Evolutionary conservation across 257 asterid species (phyloP).

Genomic region (Rauvolfia tetraphylla): DNA sequence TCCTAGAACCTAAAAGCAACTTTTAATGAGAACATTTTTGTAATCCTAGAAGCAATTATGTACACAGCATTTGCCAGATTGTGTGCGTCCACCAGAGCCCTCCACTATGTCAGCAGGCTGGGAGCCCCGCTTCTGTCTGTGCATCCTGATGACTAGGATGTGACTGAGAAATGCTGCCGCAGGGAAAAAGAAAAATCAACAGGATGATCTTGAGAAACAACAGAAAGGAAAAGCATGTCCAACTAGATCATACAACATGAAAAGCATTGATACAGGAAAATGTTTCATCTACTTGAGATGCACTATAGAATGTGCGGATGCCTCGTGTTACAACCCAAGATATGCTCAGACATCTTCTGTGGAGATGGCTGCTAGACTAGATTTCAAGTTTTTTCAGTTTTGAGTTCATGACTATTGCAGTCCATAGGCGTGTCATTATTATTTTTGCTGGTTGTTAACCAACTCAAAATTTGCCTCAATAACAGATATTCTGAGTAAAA

Average conservation of each 20-base stretch:
- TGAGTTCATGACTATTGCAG: background rate
- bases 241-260: background rate
- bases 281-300: too few relatives aligned
- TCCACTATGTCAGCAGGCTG: constrained; percentile 18
- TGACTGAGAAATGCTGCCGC: constrained; percentile 7
- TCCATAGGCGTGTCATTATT: background rate
- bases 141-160: background rate
- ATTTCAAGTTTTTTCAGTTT: too few relatives aligned
- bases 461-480: background rate
- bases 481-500: too few relatives aligned
- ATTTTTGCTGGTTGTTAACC: too few relatives aligned
- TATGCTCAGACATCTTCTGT: background rate
- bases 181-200: constrained; percentile 4
- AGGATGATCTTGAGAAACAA: background rate
- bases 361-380: background rate
- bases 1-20: background rate
- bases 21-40: too few relatives aligned
- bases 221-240: background rate
- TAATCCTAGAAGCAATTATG: background rate
- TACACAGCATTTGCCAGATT: background rate
- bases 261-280: background rate
- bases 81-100: constrained; percentile 5
- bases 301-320: background rate
- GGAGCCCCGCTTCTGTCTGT: background rate
- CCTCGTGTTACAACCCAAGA: background rate